Conservation (phyloP, 805 yeast species). For the Kluyveromyces lactis region DNA sequence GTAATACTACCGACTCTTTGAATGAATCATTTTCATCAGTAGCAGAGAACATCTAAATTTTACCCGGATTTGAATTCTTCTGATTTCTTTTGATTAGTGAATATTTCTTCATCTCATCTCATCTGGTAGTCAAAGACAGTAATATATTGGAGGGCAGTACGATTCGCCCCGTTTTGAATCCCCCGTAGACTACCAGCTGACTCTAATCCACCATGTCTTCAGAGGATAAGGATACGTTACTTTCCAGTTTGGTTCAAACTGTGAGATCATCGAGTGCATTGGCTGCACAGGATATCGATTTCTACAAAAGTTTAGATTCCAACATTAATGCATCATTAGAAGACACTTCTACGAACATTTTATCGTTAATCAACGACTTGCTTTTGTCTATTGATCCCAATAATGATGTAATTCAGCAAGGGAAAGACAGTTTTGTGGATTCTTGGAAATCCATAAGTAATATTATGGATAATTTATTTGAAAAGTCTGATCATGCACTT, state of each 20-base stretch:
- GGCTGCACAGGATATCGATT: conserved; percentile 74
- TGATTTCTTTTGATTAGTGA: not conserved
- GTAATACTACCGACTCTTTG: too few species aligned
- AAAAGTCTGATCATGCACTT: conserved; percentile 62
- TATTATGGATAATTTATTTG: conserved; percentile 62
- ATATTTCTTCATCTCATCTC: not conserved
- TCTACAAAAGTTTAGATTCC: conserved; percentile 56
- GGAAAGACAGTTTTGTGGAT: conserved; percentile 37
- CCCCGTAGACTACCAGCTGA: too few species aligned
- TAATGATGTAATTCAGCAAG: conserved; percentile 21
- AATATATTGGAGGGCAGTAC: not conserved
- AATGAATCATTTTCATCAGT: too few species aligned
- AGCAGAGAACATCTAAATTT: not conserved
- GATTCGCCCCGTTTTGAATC: too few species aligned
- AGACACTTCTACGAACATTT: conserved; percentile 33
- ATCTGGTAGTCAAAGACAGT: not conserved
- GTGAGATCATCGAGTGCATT: conserved; percentile 62
- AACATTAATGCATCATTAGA: conserved; percentile 34
- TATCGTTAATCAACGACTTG: conserved; percentile 40
- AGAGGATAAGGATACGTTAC: conserved; percentile 5
- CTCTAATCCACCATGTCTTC: too few species aligned
- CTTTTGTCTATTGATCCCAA: conserved; percentile 32
- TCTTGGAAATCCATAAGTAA: conserved; percentile 59
- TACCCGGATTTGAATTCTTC: not conserved
- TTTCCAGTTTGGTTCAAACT: conserved; percentile 45